A percentile compares a stretch with the other conserved stretches of the same genome.
These are phyloP conservation scores for Acer negundo DNA, from an alignment of 345 rosid genomes.

Conservation along the genomic window DNA sequence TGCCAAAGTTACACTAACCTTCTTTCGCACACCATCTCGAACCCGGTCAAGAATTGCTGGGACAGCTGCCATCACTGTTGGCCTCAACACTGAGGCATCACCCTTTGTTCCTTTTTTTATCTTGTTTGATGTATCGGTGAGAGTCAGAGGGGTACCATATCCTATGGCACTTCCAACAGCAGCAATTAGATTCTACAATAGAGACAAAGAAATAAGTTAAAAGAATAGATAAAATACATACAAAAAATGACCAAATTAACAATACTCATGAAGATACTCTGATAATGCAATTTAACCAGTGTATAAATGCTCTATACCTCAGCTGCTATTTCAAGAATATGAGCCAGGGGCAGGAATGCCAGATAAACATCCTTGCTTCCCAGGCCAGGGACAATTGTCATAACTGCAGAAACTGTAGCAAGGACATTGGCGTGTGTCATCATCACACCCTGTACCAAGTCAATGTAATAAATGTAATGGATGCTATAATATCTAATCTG, in stretches of 20 bases:
- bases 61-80: slow-evolving; percentile 96
- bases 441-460: slow-evolving; percentile 85
- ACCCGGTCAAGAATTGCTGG: slow-evolving; percentile 99
- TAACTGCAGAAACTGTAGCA: slow-evolving; percentile 89
- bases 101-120: slow-evolving; percentile 89
- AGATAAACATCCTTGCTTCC: slow-evolving; percentile 81
- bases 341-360: slow-evolving; percentile 94
- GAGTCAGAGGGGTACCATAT: slow-evolving; percentile 93
- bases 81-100: slow-evolving; percentile 77
- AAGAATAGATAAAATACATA: slow-evolving; percentile 2
- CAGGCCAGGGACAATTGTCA: slow-evolving; percentile 88
- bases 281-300: slow-evolving; percentile 7
- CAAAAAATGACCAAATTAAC: neutral
- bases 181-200: slow-evolving; percentile 69
- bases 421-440: slow-evolving; percentile 97
- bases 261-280: neutral
- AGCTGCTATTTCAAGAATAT: slow-evolving; percentile 95
- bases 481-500: slow-evolving; percentile 4
- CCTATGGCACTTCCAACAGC: slow-evolving; percentile 95
- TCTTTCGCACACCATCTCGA: slow-evolving; percentile 93
- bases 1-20: slow-evolving; percentile 44
- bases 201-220: slow-evolving; percentile 18
- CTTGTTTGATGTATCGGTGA: slow-evolving; percentile 93
- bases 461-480: neutral
- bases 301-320: slow-evolving; percentile 52